Evolutionary conservation across 371 early-diverging fungal genomes (phyloP).

Genomic region (Syncephalis fuscata): DNA sequence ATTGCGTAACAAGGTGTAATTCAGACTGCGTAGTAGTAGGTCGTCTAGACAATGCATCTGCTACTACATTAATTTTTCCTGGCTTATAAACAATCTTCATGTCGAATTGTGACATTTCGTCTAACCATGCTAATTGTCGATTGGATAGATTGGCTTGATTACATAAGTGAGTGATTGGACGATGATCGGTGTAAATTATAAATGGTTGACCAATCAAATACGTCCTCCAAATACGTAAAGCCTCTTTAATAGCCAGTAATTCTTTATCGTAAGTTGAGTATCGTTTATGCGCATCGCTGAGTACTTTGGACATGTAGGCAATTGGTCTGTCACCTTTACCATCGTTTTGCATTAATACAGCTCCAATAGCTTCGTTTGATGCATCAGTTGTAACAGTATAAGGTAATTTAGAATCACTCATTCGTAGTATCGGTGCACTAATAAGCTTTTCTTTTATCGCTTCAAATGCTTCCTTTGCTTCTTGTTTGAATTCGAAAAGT

Average conservation of each 20-base stretch:
- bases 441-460: slow-evolving; percentile 4
- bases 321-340: slow-evolving; percentile 9
- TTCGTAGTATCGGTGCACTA: slow-evolving; percentile 6
- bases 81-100: slow-evolving; percentile 12
- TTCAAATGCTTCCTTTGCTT: background rate
- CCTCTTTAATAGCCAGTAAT: slow-evolving; percentile 10
- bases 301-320: slow-evolving; percentile 9
- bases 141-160: slow-evolving; percentile 1
- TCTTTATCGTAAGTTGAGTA: slow-evolving; percentile 14
- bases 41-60: slow-evolving; percentile 10
- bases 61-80: slow-evolving; percentile 11
- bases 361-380: slow-evolving; percentile 8
- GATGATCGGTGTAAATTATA: slow-evolving; percentile 5
- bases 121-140: slow-evolving; percentile 1
- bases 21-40: too few relatives aligned
- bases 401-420: slow-evolving; percentile 8
- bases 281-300: slow-evolving; percentile 9
- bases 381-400: slow-evolving; percentile 8
- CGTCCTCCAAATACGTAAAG: background rate
- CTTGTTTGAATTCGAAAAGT: background rate
- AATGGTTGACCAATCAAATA: slow-evolving; percentile 1
- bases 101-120: background rate
- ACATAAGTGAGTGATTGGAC: background rate
- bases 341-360: slow-evolving; percentile 6
- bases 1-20: too few relatives aligned